Percentiles rank a stretch among this genome's conserved stretches.
Evolutionary conservation across 1,284 basidiomycete species (phyloP).

Genomic region (Ceratobasidium sp.): DNA sequence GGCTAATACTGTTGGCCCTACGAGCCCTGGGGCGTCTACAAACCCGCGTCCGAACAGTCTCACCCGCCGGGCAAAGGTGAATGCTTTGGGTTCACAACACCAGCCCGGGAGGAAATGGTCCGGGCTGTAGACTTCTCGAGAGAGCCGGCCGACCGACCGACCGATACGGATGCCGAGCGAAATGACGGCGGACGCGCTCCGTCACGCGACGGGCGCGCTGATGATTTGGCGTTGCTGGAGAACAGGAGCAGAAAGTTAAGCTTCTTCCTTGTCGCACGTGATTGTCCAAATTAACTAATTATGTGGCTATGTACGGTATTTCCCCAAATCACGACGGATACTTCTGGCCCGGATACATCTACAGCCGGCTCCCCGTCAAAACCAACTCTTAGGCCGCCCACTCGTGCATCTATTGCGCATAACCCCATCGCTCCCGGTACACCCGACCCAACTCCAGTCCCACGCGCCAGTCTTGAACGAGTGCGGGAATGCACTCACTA

Average conservation of each 20-base stretch:
- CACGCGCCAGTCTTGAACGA: not conserved
- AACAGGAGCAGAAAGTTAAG: conserved; percentile 88
- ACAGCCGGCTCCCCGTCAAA: not conserved
- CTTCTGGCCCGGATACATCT: not conserved
- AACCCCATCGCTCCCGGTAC: not conserved
- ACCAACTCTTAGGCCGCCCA: not conserved
- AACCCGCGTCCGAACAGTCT: conserved; percentile 51
- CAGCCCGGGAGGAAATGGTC: conserved; percentile 65
- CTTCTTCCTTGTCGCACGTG: conserved; percentile 89
- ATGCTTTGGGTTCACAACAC: conserved; percentile 75
- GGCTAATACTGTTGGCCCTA: conserved; percentile 94
- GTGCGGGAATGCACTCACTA: conserved; percentile 9
- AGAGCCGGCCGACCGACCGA: conserved; percentile 64
- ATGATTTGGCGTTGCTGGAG: conserved; percentile 89
- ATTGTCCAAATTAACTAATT: not conserved
- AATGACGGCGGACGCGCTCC: conserved; percentile 91
- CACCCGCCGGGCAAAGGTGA: conserved; percentile 52
- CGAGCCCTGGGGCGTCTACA: conserved; percentile 81
- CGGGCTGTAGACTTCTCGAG: conserved; percentile 58
- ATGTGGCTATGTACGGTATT: not conserved
- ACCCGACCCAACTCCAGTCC: not conserved
- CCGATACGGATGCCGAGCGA: conserved; percentile 86
- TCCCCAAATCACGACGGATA: not conserved
- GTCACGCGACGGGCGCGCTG: conserved; percentile 86
- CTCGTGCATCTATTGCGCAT: not conserved